Conservation (phyloP, 495 filamentous ascomycete genomes). For the Hypomontagnella monticulosa region DNA sequence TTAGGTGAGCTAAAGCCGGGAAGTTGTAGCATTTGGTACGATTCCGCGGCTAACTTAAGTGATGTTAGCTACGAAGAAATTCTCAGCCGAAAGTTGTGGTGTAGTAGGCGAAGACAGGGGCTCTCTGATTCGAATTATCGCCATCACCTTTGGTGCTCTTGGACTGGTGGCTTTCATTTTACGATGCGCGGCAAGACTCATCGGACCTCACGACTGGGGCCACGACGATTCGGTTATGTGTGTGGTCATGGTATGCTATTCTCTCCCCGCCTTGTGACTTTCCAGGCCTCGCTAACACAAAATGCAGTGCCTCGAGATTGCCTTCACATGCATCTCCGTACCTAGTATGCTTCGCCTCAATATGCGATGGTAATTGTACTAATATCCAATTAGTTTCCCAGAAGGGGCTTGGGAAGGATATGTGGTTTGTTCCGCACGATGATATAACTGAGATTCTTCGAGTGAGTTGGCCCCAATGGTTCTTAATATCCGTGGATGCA, state of each 20-base stretch:
- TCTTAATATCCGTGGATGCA: neutral
- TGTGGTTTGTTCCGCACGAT: constrained; percentile 45
- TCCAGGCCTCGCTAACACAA: constrained; percentile 13
- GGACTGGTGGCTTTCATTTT: constrained; percentile 35
- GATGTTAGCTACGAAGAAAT: constrained; percentile 38
- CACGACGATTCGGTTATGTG: constrained; percentile 37
- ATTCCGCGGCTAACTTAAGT: constrained; percentile 3
- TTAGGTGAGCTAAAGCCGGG: constrained; percentile 41
- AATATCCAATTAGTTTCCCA: constrained; percentile 19
- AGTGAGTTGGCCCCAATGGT: constrained; percentile 15
- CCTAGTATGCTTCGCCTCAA: constrained; percentile 18
- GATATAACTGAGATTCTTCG: constrained; percentile 39
- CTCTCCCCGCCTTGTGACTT: too few relatives aligned
- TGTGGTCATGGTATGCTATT: constrained; percentile 31
- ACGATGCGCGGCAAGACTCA: constrained; percentile 30
- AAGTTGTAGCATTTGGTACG: neutral
- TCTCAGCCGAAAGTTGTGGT: constrained; percentile 32
- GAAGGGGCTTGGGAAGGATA: constrained; percentile 39
- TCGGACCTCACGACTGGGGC: constrained; percentile 35
- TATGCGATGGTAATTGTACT: neutral
- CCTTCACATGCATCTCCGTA: constrained; percentile 16
- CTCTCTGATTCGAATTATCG: constrained; percentile 19
- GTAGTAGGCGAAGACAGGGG: constrained; percentile 29
- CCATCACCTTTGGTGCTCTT: constrained; percentile 27
- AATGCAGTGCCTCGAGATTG: constrained; percentile 20